These are phyloP conservation scores for Phoenix dactylifera DNA, from an alignment of 176 grass and related monocot species.

Conservation along the genomic window DNA sequence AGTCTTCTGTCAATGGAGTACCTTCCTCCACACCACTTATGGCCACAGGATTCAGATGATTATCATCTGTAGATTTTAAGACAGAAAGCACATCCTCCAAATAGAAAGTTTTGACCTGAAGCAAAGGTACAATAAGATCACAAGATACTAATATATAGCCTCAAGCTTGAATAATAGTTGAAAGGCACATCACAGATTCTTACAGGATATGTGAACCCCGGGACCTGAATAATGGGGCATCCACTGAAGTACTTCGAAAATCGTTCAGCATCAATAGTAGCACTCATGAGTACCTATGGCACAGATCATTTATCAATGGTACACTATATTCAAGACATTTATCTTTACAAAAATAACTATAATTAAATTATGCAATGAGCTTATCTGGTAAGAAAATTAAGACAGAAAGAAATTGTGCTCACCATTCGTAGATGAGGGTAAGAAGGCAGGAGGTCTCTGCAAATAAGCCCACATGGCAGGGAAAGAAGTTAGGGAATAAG, in stretches of 20 bases:
- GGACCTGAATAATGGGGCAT: slow-evolving; percentile 88
- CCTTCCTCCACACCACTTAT: slow-evolving; percentile 23
- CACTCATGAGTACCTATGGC: slow-evolving; percentile 94
- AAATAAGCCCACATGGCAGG: slow-evolving; percentile 14
- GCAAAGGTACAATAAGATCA: not conserved
- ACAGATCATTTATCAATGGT: slow-evolving; percentile 15
- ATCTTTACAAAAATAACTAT: not conserved
- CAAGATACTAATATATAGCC: slow-evolving; percentile 7
- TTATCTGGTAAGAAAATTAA: not conserved
- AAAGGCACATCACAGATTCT: slow-evolving; percentile 19
- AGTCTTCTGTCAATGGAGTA: slow-evolving; percentile 48
- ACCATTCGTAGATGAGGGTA: slow-evolving; percentile 83
- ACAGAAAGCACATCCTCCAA: slow-evolving; percentile 93
- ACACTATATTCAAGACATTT: not conserved
- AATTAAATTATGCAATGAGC: not conserved
- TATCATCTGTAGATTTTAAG: slow-evolving; percentile 49
- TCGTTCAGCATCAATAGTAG: slow-evolving; percentile 74
- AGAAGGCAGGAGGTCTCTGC: slow-evolving; percentile 73
- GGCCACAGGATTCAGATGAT: slow-evolving; percentile 40
- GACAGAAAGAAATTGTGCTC: slow-evolving; percentile 23
- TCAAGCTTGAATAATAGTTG: no score
- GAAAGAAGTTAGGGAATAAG: slow-evolving; percentile 17
- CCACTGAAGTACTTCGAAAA: slow-evolving; percentile 93
- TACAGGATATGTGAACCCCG: slow-evolving; percentile 89
- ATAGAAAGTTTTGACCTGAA: slow-evolving; percentile 84